A percentile compares a stretch with the other conserved stretches of the same genome.
Evolutionary conservation across 805 yeast species (phyloP).

Genomic region (Myxozyma melibiosi): DNA sequence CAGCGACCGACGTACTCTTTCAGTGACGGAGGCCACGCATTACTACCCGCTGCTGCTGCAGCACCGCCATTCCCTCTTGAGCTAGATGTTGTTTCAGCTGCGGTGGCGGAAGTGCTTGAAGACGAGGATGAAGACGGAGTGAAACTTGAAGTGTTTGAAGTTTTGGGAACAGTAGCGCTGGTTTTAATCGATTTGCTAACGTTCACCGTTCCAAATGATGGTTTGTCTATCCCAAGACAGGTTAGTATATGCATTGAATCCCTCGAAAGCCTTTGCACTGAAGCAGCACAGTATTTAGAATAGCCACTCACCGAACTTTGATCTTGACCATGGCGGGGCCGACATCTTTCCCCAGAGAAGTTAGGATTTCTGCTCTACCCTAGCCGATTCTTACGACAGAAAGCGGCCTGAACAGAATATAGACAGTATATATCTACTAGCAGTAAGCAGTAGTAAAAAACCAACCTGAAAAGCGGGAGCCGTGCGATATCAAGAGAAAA

Average conservation of each 20-base stretch:
- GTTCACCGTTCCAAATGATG: constrained; percentile 13
- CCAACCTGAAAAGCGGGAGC: not conserved
- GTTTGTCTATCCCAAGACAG: not conserved
- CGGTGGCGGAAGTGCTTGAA: not conserved
- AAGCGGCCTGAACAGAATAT: not conserved
- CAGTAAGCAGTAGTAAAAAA: not conserved
- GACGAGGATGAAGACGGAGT: not conserved
- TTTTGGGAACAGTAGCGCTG: not conserved
- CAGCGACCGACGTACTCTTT: constrained; percentile 54
- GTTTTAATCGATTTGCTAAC: constrained; percentile 11
- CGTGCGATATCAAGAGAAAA: no score
- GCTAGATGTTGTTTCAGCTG: not conserved
- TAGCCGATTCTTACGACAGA: not conserved
- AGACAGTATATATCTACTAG: no score
- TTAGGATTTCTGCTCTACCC: not conserved
- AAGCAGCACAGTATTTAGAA: not conserved
- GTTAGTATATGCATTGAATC: not conserved
- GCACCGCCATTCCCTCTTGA: not conserved
- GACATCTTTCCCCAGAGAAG: constrained; percentile 1
- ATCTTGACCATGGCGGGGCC: constrained; percentile 6
- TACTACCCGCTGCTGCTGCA: not conserved
- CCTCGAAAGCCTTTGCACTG: not conserved
- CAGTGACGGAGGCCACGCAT: constrained; percentile 57
- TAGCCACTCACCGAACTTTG: constrained; percentile 6
- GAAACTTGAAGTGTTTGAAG: constrained; percentile 6